These are phyloP conservation scores for Gentiana macrophylla DNA, from an alignment of 257 asterid species.

Conservation along the genomic window DNA sequence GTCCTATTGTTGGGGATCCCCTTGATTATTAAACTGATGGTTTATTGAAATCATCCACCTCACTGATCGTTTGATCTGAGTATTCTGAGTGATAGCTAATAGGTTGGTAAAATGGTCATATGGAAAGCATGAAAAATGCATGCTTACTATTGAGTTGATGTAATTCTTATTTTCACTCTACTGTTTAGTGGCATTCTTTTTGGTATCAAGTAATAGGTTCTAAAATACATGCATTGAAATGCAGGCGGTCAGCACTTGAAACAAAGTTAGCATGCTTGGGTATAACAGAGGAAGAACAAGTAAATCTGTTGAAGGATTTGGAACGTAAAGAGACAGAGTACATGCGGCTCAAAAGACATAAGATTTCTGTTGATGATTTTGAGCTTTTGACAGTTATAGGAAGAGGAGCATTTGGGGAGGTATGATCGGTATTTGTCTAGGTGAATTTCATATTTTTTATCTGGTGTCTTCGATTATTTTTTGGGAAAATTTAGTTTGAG, in stretches of 20 bases:
- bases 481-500: neutral
- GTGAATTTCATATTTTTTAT: neutral
- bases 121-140: too few species aligned
- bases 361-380: conserved; percentile 68
- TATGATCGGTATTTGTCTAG: conserved; percentile 15
- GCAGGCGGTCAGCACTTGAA: conserved; percentile 59
- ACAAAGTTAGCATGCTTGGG: conserved; percentile 44
- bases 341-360: conserved; percentile 69
- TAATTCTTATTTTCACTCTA: too few species aligned
- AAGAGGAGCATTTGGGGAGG: conserved; percentile 96
- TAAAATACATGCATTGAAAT: neutral
- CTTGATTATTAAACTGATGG: too few species aligned
- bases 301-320: conserved; percentile 50
- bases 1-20: too few species aligned
- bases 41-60: too few species aligned
- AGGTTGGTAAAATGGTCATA: too few species aligned
- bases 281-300: conserved; percentile 66
- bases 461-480: neutral
- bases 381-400: conserved; percentile 67
- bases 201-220: too few species aligned
- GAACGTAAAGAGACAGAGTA: conserved; percentile 69
- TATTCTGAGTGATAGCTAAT: too few species aligned
- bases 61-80: too few species aligned
- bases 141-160: too few species aligned
- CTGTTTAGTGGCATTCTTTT: too few species aligned